A percentile compares a stretch with the other conserved stretches of the same genome.
These are phyloP conservation scores for Smittium mucronatum DNA, from an alignment of 371 early-diverging fungal species.

Conservation along the genomic window DNA sequence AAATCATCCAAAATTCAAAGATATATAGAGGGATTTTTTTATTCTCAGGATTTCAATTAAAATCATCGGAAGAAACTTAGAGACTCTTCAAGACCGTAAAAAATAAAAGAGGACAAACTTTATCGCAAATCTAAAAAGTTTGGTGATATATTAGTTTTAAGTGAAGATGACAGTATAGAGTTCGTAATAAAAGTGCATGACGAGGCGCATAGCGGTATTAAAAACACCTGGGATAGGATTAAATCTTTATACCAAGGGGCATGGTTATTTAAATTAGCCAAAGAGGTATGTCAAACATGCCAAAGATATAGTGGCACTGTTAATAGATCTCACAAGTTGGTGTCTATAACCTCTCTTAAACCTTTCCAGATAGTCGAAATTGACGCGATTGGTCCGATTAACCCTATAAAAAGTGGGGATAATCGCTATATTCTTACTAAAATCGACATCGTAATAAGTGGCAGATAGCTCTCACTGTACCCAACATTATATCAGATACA, in stretches of 20 bases:
- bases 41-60: neutral
- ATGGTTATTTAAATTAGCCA: neutral
- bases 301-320: neutral
- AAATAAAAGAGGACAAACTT: neutral
- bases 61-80: neutral
- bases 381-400: slow-evolving; percentile 7
- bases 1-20: neutral
- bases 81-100: neutral
- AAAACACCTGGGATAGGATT: slow-evolving; percentile 5
- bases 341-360: neutral
- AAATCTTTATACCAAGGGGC: neutral
- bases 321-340: neutral
- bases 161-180: neutral
- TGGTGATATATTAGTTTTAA: neutral
- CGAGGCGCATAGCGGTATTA: neutral
- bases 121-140: neutral
- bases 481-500: neutral
- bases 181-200: neutral
- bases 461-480: neutral
- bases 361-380: slow-evolving; percentile 4
- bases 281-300: neutral
- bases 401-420: neutral
- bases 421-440: slow-evolving; percentile 8
- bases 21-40: neutral
- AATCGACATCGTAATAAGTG: slow-evolving; percentile 6